A percentile compares a stretch with the other conserved stretches of the same genome.
These are phyloP conservation scores for Phytophthora colocasiae DNA, from an alignment of 352 stramenopile species.

Conservation along the genomic window DNA sequence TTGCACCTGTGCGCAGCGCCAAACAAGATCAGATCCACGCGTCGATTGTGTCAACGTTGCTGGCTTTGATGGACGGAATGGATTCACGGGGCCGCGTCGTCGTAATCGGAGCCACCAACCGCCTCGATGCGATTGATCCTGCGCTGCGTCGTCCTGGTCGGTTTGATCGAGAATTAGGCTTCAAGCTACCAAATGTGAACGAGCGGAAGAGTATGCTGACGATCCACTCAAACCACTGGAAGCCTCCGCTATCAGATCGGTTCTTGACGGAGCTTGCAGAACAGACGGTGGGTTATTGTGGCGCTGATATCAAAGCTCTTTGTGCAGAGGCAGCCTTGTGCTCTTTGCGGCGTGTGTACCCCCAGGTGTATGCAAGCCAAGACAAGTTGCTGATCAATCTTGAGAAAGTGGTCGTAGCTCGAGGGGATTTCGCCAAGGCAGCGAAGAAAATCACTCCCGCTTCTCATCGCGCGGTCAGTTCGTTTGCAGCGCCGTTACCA, in stretches of 20 bases:
- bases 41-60: constrained; percentile 93
- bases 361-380: constrained; percentile 86
- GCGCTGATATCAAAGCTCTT: constrained; percentile 92
- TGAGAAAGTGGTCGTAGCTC: constrained; percentile 74
- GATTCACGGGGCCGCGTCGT: constrained; percentile 92
- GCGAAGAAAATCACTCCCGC: constrained; percentile 85
- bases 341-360: constrained; percentile 86
- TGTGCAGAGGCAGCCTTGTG: constrained; percentile 91
- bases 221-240: constrained; percentile 91
- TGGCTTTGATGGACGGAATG: constrained; percentile 94
- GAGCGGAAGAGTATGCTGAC: constrained; percentile 88
- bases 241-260: constrained; percentile 61
- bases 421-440: constrained; percentile 73
- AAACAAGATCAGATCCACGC: constrained; percentile 96
- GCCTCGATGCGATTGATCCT: constrained; percentile 95
- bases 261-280: constrained; percentile 86
- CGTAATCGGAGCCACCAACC: constrained; percentile 98
- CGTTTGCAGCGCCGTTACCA: constrained; percentile 80
- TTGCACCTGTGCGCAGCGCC: constrained; percentile 91
- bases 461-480: constrained; percentile 75
- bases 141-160: constrained; percentile 94
- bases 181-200: constrained; percentile 86
- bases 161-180: constrained; percentile 93
- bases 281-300: constrained; percentile 90
- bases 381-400: constrained; percentile 83